Conservation (phyloP, 331 rosid genomes). For the Spiraea crenata region DNA sequence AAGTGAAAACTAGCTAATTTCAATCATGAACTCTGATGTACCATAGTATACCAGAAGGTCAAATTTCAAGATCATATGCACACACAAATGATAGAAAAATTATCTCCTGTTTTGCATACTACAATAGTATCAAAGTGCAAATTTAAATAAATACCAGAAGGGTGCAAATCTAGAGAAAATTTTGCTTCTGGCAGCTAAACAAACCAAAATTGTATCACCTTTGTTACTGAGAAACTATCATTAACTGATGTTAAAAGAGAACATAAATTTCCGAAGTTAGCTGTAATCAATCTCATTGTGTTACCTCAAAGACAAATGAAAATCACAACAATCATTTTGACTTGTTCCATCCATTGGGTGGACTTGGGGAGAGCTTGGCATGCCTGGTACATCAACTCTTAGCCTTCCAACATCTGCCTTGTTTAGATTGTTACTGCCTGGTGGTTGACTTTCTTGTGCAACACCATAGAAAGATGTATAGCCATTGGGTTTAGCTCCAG, state of each 20-base stretch:
- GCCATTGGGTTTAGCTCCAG: constrained; percentile 36
- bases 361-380: constrained; percentile 25
- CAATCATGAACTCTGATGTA: neutral
- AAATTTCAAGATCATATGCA: neutral
- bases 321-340: constrained; percentile 24
- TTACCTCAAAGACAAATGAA: constrained; percentile 46
- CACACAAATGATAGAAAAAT: neutral
- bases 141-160: too few relatives aligned
- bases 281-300: neutral
- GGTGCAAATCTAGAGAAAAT: neutral
- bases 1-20: neutral
- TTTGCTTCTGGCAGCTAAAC: neutral
- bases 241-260: neutral
- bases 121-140: too few relatives aligned
- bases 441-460: constrained; percentile 28
- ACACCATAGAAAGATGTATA: constrained; percentile 20
- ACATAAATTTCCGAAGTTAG: neutral
- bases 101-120: neutral
- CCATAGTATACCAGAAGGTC: neutral
- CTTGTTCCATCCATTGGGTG: constrained; percentile 10
- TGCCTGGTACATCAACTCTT: constrained; percentile 20
- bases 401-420: constrained; percentile 18
- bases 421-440: constrained; percentile 19
- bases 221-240: neutral
- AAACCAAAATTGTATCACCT: neutral